Percentiles rank a stretch among this genome's conserved stretches.
Conservation (phyloP, 2,329 filamentous ascomycete genomes). For the Microsporum audouinii region DNA sequence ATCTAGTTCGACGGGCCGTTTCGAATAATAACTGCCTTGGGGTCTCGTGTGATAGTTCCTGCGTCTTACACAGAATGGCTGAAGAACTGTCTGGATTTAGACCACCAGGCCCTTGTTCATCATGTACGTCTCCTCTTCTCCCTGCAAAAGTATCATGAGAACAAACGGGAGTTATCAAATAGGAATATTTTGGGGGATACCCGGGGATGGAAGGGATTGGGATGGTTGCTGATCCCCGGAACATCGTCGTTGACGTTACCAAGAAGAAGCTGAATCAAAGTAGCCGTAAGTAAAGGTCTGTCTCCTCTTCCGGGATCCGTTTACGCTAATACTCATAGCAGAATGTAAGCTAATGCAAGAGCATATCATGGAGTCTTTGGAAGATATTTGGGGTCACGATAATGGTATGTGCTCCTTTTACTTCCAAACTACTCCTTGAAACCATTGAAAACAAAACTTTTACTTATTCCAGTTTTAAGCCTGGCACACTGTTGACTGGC, state of each 20-base stretch:
- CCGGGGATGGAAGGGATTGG: background rate
- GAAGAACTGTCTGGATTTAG: background rate
- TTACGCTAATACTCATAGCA: background rate
- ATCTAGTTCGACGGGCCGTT: background rate
- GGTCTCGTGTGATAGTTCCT: background rate
- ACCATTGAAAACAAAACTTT: background rate
- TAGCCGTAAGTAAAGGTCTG: background rate
- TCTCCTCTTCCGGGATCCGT: background rate
- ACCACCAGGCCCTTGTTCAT: background rate
- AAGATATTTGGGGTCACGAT: background rate
- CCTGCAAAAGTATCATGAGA: background rate
- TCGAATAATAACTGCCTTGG: background rate
- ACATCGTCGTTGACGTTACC: background rate
- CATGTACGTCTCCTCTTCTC: background rate
- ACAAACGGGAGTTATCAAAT: background rate
- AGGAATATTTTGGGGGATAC: background rate
- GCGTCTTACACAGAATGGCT: background rate
- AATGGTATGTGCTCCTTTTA: background rate
- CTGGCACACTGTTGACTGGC: background rate
- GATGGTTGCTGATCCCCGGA: background rate
- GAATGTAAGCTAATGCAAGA: background rate
- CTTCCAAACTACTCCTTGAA: background rate
- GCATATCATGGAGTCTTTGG: background rate
- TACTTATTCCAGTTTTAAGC: background rate
- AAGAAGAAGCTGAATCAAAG: background rate